Base-by-base conservation (phyloP, 2,329 filamentous ascomycete genomes). In the Aspergillus sp. region DNA sequence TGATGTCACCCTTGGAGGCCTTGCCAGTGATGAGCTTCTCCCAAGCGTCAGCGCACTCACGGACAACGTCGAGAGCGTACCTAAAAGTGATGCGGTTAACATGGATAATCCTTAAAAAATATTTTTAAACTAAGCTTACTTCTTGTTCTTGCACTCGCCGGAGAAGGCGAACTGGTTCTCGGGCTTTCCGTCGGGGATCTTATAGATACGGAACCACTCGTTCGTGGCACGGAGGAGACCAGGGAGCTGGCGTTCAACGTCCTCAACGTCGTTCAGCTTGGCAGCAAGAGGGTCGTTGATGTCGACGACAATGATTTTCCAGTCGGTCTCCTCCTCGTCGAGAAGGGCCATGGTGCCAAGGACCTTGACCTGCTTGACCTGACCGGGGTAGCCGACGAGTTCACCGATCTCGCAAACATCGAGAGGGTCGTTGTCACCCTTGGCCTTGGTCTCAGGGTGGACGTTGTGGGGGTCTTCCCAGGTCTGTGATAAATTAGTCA, bases 191-290 rank as follows among this genome's bases (percentile, higher is more conserved):
- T 98, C 93, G 68, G 93, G 93, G 75, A 98, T 98, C 82, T 98
- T 98, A 86, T 98, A 98, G 82, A 98, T 98, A 73, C 93, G 89
- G 89, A 98, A 98, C 93, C 93, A 98, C 80, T 98, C 93, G 69
- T 98, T 98, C 69, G 91, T 97, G 68, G 93, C 93, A 60, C 93
- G 86, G 70, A 98, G 81, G 50, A 98, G 88, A 62, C 93, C 93
- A 51, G 93, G 93, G 49, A 98, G 84, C 78, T 97, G 93, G 68
- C 91, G 85, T 82, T 98, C 93, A 60, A 98, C 93, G 69, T 98
- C 93, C 81, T 97, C 93, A 55, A 97, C 85, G 71, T 97, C 91
- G 77, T 98, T 91, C 69, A 98, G 86, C 82, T 95, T 95, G 66
- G 87, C 74, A 48, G 93, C 93, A 56, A 98, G 80, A 59, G 93